Percentiles rank a stretch among this genome's conserved stretches.
Conservation (phyloP, 2,329 filamentous ascomycete species). For the Penicillium sp. region DNA sequence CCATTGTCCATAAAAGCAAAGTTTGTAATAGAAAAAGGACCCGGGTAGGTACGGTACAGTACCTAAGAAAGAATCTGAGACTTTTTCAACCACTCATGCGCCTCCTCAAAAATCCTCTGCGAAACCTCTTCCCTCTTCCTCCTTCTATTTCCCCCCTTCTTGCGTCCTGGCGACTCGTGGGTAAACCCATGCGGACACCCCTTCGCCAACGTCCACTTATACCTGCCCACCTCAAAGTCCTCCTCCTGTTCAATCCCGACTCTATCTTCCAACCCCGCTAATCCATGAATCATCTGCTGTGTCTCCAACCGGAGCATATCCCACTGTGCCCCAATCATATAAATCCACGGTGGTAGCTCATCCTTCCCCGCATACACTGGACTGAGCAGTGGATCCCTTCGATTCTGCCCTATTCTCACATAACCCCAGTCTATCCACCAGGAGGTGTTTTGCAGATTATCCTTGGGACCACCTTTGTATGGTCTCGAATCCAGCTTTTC, state of each 20-base stretch:
- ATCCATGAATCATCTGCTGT: conserved; percentile 30
- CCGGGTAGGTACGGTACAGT: too few relatives aligned
- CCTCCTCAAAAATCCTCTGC: conserved; percentile 6
- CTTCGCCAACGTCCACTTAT: conserved; percentile 20
- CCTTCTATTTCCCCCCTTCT: background rate
- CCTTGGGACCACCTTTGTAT: conserved; percentile 18
- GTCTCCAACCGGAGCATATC: conserved; percentile 46
- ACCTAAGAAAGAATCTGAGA: background rate
- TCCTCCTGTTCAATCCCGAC: conserved; percentile 11
- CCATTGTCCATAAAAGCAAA: too few relatives aligned
- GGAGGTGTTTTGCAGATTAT: conserved; percentile 34
- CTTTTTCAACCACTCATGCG: conserved; percentile 53
- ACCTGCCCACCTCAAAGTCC: conserved; percentile 15
- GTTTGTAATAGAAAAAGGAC: too few relatives aligned
- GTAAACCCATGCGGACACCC: conserved; percentile 19
- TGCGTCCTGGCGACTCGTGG: conserved; percentile 1
- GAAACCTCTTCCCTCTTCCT: background rate
- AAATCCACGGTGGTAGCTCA: conserved; percentile 45
- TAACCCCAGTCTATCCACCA: conserved; percentile 43
- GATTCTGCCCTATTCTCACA: conserved; percentile 34
- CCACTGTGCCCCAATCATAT: conserved; percentile 47
- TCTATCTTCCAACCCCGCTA: conserved; percentile 23
- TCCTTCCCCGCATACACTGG: conserved; percentile 38
- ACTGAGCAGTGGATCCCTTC: conserved; percentile 45
- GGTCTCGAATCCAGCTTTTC: conserved; percentile 29